Evolutionary conservation across 495 filamentous ascomycete species (phyloP).

Genomic region (Pyrenopolyporus hunteri): DNA sequence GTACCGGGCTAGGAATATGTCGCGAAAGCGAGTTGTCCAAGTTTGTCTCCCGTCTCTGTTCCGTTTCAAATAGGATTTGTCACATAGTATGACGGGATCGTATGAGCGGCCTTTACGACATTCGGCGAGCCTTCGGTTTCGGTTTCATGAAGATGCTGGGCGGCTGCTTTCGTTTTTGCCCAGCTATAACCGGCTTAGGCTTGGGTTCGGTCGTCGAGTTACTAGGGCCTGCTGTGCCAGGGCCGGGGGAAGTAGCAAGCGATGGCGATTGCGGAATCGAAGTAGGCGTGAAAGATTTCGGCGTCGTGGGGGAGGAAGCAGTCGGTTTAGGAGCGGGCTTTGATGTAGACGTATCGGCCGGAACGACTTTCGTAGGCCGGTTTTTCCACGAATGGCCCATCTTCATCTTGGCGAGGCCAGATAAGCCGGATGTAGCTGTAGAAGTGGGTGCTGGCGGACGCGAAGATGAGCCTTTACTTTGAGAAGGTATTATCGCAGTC

Average conservation of each 20-base stretch:
- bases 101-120: conserved; percentile 5
- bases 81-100: no score
- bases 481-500: neutral
- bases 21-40: no score
- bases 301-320: neutral
- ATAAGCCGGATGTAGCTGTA: neutral
- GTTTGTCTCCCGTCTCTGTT: no score
- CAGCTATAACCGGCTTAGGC: neutral
- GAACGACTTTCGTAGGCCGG: conserved; percentile 4
- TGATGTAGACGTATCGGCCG: neutral
- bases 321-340: conserved; percentile 3
- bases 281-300: neutral
- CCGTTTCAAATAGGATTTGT: no score
- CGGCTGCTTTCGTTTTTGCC: conserved; percentile 39
- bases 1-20: neutral
- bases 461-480: neutral
- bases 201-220: conserved; percentile 2
- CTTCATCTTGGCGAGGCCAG: conserved; percentile 31
- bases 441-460: neutral
- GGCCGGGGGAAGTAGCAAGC: neutral
- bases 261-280: neutral
- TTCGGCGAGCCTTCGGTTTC: conserved; percentile 30
- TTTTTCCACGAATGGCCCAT: conserved; percentile 13
- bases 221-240: neutral
- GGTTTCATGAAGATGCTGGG: conserved; percentile 46